Conservation (phyloP, 1,284 basidiomycete species). For the Ceratobasidium sp. region DNA sequence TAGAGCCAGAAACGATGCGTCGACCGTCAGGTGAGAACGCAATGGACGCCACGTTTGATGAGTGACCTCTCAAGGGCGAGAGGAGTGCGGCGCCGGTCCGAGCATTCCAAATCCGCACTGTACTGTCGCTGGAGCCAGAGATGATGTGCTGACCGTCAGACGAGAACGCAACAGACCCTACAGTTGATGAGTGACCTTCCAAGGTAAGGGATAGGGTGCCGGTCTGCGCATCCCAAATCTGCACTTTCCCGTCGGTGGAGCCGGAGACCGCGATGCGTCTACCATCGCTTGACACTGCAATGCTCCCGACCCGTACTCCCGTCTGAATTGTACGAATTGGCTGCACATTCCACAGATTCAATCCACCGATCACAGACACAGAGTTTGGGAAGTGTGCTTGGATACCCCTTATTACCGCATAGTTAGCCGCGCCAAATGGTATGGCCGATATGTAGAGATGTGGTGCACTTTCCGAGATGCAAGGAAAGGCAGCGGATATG, state of each 20-base stretch:
- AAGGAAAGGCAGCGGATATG: neutral
- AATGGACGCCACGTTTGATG: neutral
- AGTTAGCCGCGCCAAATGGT: neutral
- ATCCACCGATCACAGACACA: no score
- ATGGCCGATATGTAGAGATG: conserved; percentile 19
- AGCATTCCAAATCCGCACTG: conserved; percentile 18
- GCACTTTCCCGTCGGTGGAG: neutral
- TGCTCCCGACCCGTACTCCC: no score
- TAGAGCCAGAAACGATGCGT: neutral
- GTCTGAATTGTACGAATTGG: no score
- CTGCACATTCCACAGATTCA: no score
- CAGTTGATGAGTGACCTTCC: neutral
- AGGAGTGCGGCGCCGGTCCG: neutral
- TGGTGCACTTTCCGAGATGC: neutral
- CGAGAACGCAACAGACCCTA: neutral
- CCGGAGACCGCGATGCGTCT: no score
- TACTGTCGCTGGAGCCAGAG: neutral
- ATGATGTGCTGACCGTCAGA: neutral
- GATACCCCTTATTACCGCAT: no score
- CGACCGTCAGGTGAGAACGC: no score
- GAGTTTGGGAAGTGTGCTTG: no score
- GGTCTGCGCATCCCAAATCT: conserved; percentile 40
- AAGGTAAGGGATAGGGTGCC: neutral
- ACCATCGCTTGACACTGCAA: no score
- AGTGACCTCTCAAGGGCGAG: conserved; percentile 28